phyloP scores from a whole-genome alignment of 2,329 filamentous ascomycete genomes.

The Fusarium devonianum region DNA sequence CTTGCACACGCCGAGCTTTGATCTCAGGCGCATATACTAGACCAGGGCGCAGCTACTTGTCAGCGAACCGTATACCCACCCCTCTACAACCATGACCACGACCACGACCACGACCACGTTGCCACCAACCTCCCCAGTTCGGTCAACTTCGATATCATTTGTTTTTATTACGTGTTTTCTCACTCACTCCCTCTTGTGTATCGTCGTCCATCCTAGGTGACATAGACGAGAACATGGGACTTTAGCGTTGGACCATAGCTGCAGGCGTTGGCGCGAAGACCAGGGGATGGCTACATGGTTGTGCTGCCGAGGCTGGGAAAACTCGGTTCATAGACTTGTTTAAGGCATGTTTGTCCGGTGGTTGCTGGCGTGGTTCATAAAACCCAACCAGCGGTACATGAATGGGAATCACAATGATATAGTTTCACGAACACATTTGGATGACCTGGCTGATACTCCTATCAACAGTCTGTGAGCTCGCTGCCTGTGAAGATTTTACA shows the following conservation, averaged over 20 bases:
- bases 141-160: constrained; percentile 5
- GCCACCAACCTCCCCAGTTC: not conserved
- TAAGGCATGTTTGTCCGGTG: constrained; percentile 32
- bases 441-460: no score
- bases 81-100: not conserved
- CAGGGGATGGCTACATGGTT: constrained; percentile 17
- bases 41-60: constrained; percentile 9
- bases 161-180: constrained; percentile 26
- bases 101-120: not conserved
- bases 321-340: constrained; percentile 37
- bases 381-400: constrained; percentile 27
- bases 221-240: constrained; percentile 24
- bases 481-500: no score
- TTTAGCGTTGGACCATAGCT: constrained; percentile 30
- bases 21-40: constrained; percentile 13
- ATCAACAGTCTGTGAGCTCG: no score
- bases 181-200: constrained; percentile 18
- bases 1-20: constrained; percentile 9
- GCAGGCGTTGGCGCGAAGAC: constrained; percentile 34
- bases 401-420: constrained; percentile 16
- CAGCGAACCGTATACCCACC: constrained; percentile 1
- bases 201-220: constrained; percentile 19
- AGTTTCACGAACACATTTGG: no score
- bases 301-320: constrained; percentile 24
- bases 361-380: constrained; percentile 32